These are phyloP conservation scores for Fonsecaea pedrosoi DNA, from an alignment of 2,329 filamentous ascomycete species.

Conservation along the genomic window DNA sequence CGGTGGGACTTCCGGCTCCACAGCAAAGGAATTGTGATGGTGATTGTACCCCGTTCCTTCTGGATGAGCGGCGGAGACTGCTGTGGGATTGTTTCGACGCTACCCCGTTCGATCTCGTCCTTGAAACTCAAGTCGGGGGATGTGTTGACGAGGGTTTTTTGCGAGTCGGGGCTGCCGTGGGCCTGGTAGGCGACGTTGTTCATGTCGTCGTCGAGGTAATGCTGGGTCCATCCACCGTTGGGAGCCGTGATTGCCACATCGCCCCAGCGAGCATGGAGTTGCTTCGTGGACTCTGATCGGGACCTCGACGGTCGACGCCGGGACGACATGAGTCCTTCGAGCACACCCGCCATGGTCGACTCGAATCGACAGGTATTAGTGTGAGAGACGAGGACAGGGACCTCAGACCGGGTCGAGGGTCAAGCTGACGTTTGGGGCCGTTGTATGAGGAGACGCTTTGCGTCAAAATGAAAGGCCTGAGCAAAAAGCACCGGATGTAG, in stretches of 20 bases:
- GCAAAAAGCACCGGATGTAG: constrained; percentile 8
- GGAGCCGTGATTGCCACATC: constrained; percentile 51
- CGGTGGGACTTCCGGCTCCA: constrained; percentile 35
- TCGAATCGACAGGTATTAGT: constrained; percentile 4
- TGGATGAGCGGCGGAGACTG: constrained; percentile 24
- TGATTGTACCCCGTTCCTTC: constrained; percentile 33
- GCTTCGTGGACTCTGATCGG: constrained; percentile 33
- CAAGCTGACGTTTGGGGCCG: background rate
- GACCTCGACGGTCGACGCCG: constrained; percentile 30
- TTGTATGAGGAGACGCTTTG: constrained; percentile 10
- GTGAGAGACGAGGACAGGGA: background rate
- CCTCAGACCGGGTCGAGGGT: background rate
- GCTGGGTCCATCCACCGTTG: constrained; percentile 49
- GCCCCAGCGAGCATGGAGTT: constrained; percentile 50
- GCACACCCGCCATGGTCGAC: constrained; percentile 28
- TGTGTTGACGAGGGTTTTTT: constrained; percentile 34
- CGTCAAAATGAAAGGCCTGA: constrained; percentile 11
- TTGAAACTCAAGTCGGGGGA: constrained; percentile 28
- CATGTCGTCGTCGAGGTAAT: constrained; percentile 27
- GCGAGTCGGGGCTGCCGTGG: constrained; percentile 34
- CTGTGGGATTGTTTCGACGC: constrained; percentile 14
- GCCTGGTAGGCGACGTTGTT: constrained; percentile 22
- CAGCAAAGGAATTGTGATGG: constrained; percentile 35
- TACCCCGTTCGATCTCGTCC: constrained; percentile 15
- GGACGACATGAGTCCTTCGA: constrained; percentile 29